These are phyloP conservation scores for Serendipita sp. DNA, from an alignment of 1,284 basidiomycete species.

Conservation along the genomic window DNA sequence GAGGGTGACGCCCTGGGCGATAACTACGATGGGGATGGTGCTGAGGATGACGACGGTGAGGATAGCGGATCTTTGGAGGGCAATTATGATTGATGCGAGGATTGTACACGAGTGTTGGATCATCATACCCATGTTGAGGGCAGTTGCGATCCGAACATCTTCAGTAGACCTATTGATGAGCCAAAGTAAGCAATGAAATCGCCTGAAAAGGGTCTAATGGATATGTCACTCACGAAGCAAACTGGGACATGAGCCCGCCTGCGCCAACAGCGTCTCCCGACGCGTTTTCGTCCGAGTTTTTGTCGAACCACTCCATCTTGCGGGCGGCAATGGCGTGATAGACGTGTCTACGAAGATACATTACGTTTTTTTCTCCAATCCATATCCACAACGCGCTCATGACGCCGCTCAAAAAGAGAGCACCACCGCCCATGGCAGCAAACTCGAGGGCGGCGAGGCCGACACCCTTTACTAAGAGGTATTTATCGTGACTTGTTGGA, in stretches of 20 bases:
- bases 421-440: slow-evolving; percentile 53
- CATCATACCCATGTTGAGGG: slow-evolving; percentile 61
- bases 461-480: slow-evolving; percentile 43
- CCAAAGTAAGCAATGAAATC: background rate
- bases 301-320: slow-evolving; percentile 80
- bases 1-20: slow-evolving; percentile 68
- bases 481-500: slow-evolving; percentile 28
- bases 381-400: slow-evolving; percentile 77
- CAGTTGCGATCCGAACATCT: slow-evolving; percentile 76
- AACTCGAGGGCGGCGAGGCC: slow-evolving; percentile 56
- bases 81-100: slow-evolving; percentile 66
- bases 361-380: slow-evolving; percentile 70
- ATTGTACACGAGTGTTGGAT: slow-evolving; percentile 73
- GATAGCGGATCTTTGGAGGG: slow-evolving; percentile 65
- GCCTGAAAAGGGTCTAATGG: background rate
- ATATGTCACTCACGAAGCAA: slow-evolving; percentile 51
- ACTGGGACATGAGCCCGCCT: slow-evolving; percentile 89
- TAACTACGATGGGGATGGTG: slow-evolving; percentile 68
- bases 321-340: slow-evolving; percentile 58
- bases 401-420: slow-evolving; percentile 58
- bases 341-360: slow-evolving; percentile 52
- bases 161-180: slow-evolving; percentile 69
- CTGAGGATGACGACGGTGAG: slow-evolving; percentile 87
- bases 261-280: slow-evolving; percentile 50
- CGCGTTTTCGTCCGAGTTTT: slow-evolving; percentile 28